phyloP scores from a whole-genome alignment of 441 rosid genomes.

The Corymbia calophylla region DNA sequence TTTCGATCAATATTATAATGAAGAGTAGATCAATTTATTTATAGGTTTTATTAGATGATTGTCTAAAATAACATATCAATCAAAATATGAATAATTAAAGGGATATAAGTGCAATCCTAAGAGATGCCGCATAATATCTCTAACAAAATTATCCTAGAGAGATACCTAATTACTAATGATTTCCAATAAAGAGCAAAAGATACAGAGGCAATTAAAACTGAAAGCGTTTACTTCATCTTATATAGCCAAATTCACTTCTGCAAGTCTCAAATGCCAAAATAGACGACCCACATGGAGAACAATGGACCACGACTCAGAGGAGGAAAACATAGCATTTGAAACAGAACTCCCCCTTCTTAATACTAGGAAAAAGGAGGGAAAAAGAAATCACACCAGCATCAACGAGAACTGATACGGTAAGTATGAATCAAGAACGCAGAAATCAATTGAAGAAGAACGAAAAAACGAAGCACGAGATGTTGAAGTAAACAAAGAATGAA shows the following conservation, averaged over 20 bases:
- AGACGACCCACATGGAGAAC: neutral
- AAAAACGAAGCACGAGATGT: neutral
- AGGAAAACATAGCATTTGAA: neutral
- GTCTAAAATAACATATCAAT: neutral
- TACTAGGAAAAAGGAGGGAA: neutral
- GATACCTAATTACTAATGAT: no score
- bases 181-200: neutral
- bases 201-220: neutral
- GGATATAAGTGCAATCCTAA: accelerated
- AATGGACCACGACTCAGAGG: neutral
- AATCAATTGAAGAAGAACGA: neutral
- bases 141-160: neutral
- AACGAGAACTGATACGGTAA: neutral
- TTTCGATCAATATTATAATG: neutral
- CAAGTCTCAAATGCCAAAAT: neutral
- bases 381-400: neutral
- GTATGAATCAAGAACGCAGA: neutral
- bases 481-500: neutral
- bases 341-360: neutral
- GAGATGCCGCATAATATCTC: neutral
- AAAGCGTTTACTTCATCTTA: neutral
- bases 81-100: neutral
- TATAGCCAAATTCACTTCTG: neutral
- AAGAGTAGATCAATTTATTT: neutral
- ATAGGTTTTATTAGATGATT: neutral